These are phyloP conservation scores for Pseudofabraea citricarpa DNA, from an alignment of 2,329 filamentous ascomycete genomes.

Conservation along the genomic window DNA sequence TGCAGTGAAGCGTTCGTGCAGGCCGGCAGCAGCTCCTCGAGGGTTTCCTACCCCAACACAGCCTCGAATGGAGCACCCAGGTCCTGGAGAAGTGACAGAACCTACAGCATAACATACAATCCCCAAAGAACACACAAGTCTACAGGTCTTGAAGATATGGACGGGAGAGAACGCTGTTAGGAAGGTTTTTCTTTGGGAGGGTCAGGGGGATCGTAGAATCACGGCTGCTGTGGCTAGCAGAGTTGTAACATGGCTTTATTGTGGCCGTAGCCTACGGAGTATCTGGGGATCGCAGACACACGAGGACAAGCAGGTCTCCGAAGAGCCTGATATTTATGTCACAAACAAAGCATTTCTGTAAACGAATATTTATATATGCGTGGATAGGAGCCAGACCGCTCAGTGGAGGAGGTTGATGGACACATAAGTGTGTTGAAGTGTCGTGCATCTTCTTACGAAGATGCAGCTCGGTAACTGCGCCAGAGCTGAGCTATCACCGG, in stretches of 20 bases:
- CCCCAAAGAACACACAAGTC: constrained; percentile 6
- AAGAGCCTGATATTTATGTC: constrained; percentile 10
- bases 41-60: constrained; percentile 11
- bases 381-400: constrained; percentile 8
- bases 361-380: constrained; percentile 10
- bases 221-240: constrained; percentile 9
- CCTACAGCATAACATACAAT: constrained; percentile 8
- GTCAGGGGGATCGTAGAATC: constrained; percentile 7
- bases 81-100: constrained; percentile 8
- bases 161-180: constrained; percentile 3
- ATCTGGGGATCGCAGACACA: constrained; percentile 8
- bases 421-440: not conserved
- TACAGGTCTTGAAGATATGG: constrained; percentile 4
- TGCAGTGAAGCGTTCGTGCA: constrained; percentile 12
- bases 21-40: constrained; percentile 10
- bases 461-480: not conserved
- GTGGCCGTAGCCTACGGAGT: constrained; percentile 9
- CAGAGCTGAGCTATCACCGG: not conserved
- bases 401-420: not conserved
- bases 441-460: not conserved
- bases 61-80: constrained; percentile 8
- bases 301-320: constrained; percentile 10
- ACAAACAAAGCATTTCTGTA: constrained; percentile 12
- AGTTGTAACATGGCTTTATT: constrained; percentile 10
- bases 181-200: constrained; percentile 5